phyloP scores from a whole-genome alignment of 345 rosid genomes.

The Melaleuca quinquenervia region DNA sequence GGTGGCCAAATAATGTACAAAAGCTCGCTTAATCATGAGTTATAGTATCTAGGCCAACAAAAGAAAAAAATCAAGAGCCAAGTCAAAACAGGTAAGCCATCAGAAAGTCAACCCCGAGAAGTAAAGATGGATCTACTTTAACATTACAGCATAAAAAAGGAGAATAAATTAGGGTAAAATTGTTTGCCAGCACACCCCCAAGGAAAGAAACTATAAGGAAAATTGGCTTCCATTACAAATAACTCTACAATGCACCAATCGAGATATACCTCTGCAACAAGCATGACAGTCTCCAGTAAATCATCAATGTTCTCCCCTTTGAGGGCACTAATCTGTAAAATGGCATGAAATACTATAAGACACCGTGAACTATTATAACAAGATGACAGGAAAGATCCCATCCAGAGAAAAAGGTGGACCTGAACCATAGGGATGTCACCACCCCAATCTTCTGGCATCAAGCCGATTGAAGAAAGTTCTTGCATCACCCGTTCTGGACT shows the following conservation, averaged over 20 bases:
- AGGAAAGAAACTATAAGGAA: background rate
- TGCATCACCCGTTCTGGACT: slow-evolving; percentile 95
- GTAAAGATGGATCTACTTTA: background rate
- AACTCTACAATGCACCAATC: background rate
- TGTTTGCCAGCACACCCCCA: background rate
- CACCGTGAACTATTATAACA: background rate
- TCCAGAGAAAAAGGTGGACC: slow-evolving; percentile 28
- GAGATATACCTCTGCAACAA: slow-evolving; percentile 79
- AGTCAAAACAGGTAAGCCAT: background rate
- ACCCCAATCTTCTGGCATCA: slow-evolving; percentile 99
- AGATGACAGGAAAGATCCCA: background rate
- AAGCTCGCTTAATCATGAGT: background rate
- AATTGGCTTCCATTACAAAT: background rate
- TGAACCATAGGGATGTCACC: slow-evolving; percentile 95
- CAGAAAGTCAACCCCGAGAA: background rate
- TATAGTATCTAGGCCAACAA: background rate
- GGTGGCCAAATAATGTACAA: background rate
- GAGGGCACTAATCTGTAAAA: slow-evolving; percentile 88
- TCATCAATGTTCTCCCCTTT: slow-evolving; percentile 81
- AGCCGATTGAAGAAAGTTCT: slow-evolving; percentile 90
- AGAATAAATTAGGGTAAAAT: background rate
- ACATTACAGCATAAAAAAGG: background rate
- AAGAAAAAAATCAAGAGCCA: background rate
- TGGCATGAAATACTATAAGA: slow-evolving; percentile 12
- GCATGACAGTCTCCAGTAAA: slow-evolving; percentile 91